phyloP scores from a whole-genome alignment of 2,329 filamentous ascomycete species.

The Penicillium freii region DNA sequence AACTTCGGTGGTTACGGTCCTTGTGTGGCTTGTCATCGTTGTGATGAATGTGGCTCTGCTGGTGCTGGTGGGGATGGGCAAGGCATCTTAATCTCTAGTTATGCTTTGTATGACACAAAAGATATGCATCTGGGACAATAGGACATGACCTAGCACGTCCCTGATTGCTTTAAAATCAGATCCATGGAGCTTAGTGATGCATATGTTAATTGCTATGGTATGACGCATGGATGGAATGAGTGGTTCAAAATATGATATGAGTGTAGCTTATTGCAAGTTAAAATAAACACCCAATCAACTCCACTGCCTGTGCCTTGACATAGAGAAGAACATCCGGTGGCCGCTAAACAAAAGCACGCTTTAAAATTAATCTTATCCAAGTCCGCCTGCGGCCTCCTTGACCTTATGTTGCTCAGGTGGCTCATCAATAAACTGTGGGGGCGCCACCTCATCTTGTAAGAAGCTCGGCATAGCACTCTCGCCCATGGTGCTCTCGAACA shows the following conservation, averaged over 20 bases:
- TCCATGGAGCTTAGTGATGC: neutral
- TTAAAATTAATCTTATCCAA: conserved; percentile 23
- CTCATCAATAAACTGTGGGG: conserved; percentile 88
- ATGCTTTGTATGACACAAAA: neutral
- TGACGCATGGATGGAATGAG: neutral
- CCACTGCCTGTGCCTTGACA: conserved; percentile 16
- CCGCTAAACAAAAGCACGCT: conserved; percentile 10
- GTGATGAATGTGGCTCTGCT: conserved; percentile 77
- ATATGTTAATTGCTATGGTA: neutral
- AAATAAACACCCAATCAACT: conserved; percentile 15
- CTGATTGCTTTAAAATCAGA: neutral
- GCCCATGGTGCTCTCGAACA: conserved; percentile 69
- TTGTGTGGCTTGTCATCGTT: conserved; percentile 72
- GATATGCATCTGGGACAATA: neutral
- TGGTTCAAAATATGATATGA: conserved; percentile 1
- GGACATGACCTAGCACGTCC: neutral
- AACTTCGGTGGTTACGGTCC: conserved; percentile 55
- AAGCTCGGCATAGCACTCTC: conserved; percentile 72
- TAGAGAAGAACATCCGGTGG: conserved; percentile 10
- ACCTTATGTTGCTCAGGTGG: conserved; percentile 73
- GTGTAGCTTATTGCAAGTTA: neutral
- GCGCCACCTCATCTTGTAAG: conserved; percentile 80
- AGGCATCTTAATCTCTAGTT: conserved; percentile 27
- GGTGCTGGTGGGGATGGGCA: conserved; percentile 62
- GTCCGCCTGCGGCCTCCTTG: conserved; percentile 68